Percentiles rank a stretch among this genome's conserved stretches.
Conservation (phyloP, 305 asterid genomes). For the Coffea humblotiana region DNA sequence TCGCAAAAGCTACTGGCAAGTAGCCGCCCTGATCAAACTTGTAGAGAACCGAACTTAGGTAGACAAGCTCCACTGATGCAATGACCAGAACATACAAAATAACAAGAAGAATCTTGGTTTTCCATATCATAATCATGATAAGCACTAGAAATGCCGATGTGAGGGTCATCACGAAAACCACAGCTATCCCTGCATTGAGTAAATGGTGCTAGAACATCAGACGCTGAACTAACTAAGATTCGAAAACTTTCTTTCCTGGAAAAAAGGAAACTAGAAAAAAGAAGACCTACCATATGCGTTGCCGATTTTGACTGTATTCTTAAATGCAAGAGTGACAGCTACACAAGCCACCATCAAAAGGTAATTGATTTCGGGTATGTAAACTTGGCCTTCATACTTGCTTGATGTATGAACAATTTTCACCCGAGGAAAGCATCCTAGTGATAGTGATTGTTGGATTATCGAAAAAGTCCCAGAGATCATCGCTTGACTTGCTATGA, state of each 20-base stretch:
- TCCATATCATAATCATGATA: conserved; percentile 54
- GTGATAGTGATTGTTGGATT: conserved; percentile 63
- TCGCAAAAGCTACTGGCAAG: conserved; percentile 51
- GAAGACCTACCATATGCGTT: conserved; percentile 70
- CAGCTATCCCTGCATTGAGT: conserved; percentile 54
- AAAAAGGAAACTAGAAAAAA: not conserved
- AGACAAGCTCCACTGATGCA: conserved; percentile 42
- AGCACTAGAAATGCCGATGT: conserved; percentile 40
- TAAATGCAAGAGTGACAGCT: conserved; percentile 50
- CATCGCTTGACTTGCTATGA: conserved; percentile 77
- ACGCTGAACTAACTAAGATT: not conserved
- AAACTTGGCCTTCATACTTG: conserved; percentile 64
- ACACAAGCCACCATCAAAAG: conserved; percentile 70
- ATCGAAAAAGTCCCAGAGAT: conserved; percentile 67
- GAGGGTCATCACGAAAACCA: conserved; percentile 61
- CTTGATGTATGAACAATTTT: conserved; percentile 59
- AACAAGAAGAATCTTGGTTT: conserved; percentile 44
- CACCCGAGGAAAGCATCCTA: conserved; percentile 83
- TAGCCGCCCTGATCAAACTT: conserved; percentile 64
- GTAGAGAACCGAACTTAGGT: conserved; percentile 58
- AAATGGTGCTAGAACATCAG: not conserved
- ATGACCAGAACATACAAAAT: conserved; percentile 29
- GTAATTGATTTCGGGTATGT: conserved; percentile 64
- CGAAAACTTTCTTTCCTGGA: not conserved
- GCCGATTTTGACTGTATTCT: conserved; percentile 43